Conservation (phyloP, 768 basidiomycete species). For the Lactarius deliciosus region DNA sequence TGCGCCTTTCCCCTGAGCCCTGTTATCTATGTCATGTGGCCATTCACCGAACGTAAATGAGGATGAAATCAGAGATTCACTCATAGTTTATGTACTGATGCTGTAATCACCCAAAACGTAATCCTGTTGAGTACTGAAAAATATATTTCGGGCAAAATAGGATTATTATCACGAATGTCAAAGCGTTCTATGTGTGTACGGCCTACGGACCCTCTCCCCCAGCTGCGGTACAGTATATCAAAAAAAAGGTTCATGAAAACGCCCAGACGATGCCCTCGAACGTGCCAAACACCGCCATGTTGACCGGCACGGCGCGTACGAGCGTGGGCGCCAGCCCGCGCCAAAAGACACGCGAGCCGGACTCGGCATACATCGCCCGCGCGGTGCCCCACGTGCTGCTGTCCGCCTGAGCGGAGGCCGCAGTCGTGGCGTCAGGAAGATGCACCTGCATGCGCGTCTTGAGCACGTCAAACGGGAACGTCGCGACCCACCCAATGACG, state of each 20-base stretch:
- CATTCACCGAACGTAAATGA: not conserved
- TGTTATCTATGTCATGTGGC: not conserved
- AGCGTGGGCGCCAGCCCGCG: constrained; percentile 78
- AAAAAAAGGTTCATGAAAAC: constrained; percentile 29
- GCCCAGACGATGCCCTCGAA: constrained; percentile 61
- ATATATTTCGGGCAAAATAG: too few species aligned
- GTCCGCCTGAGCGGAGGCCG: too few species aligned
- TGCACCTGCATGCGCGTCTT: constrained; percentile 83
- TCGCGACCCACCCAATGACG: constrained; percentile 71
- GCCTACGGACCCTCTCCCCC: too few species aligned
- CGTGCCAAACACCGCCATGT: constrained; percentile 76
- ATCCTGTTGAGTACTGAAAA: not conserved
- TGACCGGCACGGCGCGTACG: constrained; percentile 82
- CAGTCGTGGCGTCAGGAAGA: constrained; percentile 12
- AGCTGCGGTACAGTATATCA: not conserved
- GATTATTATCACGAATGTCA: not conserved
- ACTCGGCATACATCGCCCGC: constrained; percentile 57
- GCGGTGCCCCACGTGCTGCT: constrained; percentile 57
- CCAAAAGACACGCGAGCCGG: constrained; percentile 72
- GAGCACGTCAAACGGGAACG: constrained; percentile 87
- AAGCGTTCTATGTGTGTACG: too few species aligned
- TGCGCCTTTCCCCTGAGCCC: not conserved
- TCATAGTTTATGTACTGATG: too few species aligned
- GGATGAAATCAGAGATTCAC: not conserved
- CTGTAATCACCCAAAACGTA: too few species aligned